phyloP scores from a whole-genome alignment of 1,139 yeast genomes.

The Yamadazyma diddensiae region DNA sequence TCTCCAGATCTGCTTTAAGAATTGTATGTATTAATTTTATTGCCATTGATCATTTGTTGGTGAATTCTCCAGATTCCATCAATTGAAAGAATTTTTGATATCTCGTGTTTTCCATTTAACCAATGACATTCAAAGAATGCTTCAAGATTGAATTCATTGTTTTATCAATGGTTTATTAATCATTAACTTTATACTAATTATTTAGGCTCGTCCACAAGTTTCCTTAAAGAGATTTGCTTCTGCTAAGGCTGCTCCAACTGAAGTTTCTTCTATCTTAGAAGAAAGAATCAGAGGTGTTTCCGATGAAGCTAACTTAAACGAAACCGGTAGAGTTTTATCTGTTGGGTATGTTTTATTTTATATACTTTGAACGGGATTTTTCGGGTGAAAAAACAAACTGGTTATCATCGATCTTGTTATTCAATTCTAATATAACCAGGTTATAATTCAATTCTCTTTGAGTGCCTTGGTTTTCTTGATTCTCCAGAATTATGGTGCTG shows the following conservation, averaged over 20 bases:
- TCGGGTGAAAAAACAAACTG: too few relatives aligned
- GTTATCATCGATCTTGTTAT: too few relatives aligned
- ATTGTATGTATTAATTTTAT: constrained; percentile 51
- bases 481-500: too few relatives aligned
- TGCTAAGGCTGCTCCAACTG: constrained; percentile 98
- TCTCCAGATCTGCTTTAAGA: constrained; percentile 57
- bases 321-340: constrained; percentile 98
- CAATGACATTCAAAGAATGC: not conserved
- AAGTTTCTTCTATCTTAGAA: constrained; percentile 97
- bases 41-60: not conserved
- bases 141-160: not conserved
- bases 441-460: too few relatives aligned
- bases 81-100: not conserved
- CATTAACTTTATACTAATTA: constrained; percentile 8
- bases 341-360: constrained; percentile 68
- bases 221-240: constrained; percentile 81
- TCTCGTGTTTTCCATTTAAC: not conserved
- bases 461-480: too few relatives aligned
- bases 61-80: not conserved
- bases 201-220: constrained; percentile 69
- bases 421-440: too few relatives aligned
- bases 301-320: constrained; percentile 96
- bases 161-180: not conserved
- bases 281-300: constrained; percentile 99
- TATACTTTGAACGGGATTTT: too few relatives aligned